Base-by-base conservation (phyloP, 306 rosid genomes). In the Gastrolobium bilobum region DNA sequence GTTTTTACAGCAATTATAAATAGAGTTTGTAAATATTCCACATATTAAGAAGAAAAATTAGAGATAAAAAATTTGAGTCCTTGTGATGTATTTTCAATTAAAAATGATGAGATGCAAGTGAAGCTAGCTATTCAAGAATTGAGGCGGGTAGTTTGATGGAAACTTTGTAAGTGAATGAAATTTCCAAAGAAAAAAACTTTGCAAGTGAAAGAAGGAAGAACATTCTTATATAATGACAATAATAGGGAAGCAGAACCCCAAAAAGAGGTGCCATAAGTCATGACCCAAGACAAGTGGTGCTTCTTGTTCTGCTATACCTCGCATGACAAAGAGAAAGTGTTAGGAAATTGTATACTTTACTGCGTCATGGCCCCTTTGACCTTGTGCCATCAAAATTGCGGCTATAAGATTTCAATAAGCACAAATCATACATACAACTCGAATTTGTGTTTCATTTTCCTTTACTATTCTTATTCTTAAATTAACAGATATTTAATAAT, bases 221-320 rank as follows among this genome's bases (percentile, higher is more conserved):
- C 62, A 51, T 70, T 51, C 62, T 51, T 70, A n/a, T n/a, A n/a
- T n/a, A 70, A 14, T 37, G 6, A n/a, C 35, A 51, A 70, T 51
- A 35, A 51, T 51, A 35, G 62, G 61, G 15, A 35, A 51, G 43
- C 35, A 70, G 10, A 34, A 70, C 33, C 7, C 20, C 1, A 29
- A 34, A 69, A 34, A 50, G 9, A 3, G 44, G 48, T 15, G 26
- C 29, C 39, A 10, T 43, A 2, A 66, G 30, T 13, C 58, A 47
- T 20, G 13, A 68, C 44, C 48, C 46, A 48, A 68, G 6, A 68
- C 29, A 4, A 13, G 29, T 51, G 7, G 56, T 51, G 56, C 7
- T 51, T 44, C n/a, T 10, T 44, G 13, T 4, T 10, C n/a, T 1
- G 48, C 2, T 44, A 20, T 20, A 13, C 29, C 56, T 51, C 20